Conservation (phyloP, 2,329 filamentous ascomycete genomes). For the Pseudonectria buxi region DNA sequence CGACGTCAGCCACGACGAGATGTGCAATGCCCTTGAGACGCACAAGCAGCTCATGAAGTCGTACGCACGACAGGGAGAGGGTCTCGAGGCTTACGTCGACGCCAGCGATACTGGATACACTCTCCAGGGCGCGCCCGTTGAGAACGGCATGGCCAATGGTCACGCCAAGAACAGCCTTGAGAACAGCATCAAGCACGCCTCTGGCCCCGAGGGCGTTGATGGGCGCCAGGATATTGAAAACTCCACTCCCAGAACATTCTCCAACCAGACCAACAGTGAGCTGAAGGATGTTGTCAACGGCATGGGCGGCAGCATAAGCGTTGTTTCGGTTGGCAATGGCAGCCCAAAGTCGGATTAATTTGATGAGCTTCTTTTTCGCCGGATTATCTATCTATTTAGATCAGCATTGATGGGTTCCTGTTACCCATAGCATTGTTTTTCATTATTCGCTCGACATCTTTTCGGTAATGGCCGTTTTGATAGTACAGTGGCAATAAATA, state of each 20-base stretch:
- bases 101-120: conserved; percentile 58
- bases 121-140: conserved; percentile 23
- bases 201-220: conserved; percentile 13
- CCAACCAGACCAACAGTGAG: conserved; percentile 5
- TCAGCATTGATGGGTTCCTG: no score
- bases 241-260: conserved; percentile 8
- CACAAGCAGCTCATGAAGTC: conserved; percentile 59
- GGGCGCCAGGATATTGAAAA: conserved; percentile 10
- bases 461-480: no score
- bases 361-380: no score
- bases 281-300: conserved; percentile 12
- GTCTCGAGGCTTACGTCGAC: conserved; percentile 64
- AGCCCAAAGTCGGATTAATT: no score
- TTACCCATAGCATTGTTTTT: no score
- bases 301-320: conserved; percentile 4
- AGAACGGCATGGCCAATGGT: conserved; percentile 6
- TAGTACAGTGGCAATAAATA: no score
- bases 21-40: conserved; percentile 50
- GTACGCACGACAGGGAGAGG: conserved; percentile 57
- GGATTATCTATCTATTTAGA: no score
- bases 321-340: no score
- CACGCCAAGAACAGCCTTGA: conserved; percentile 5
- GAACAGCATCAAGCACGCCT: conserved; percentile 12
- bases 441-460: no score
- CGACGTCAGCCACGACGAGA: conserved; percentile 55